Base-by-base conservation (phyloP, 106 monocot species). In the Acorus calamus region DNA sequence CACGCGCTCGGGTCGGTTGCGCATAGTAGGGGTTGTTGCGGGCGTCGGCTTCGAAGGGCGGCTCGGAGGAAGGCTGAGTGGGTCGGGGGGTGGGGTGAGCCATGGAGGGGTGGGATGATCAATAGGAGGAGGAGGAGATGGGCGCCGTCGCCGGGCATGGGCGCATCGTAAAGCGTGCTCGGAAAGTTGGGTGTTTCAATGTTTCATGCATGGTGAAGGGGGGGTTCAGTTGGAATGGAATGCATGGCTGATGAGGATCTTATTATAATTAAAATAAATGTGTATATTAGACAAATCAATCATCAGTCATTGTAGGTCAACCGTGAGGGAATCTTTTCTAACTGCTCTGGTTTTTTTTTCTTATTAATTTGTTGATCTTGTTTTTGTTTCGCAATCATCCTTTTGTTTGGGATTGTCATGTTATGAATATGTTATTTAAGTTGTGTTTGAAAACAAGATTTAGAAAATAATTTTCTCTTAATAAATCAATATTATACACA, bases 11-110 rank as follows among this genome's bases (percentile, higher is more conserved):
- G 66, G 67, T 71, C 61, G 28, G 8, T 49, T 8, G 43, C 11
- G 47, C 71, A 77, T 53, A 4, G 44, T 11, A 50, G 55, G 44
- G 41, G 12, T 50, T 13, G 2, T 7, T 55, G 54, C 46, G 61
- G 0, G 28, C 28, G 46, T 2, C 77, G 59, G 2, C 71, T 71
- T 6, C 49, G 60, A 14, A 77, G 71, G 3, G 77, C 66, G 6
- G 70, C 53, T 7, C 6, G 51, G 60, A 70, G 63, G 52, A 60
- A 66, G 46, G 61, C 67, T 0, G 77, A 77, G 55, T 51, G 65
- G 4, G 71, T 77, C 5, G 55, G 61, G 0, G 8, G 49, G 4
- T 49, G 2, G 14, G 47, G 50, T 9, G 45, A 4, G 55, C 3
- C 3, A 8, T 10, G 11, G 72, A 56, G 4, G 7, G 44, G 8